phyloP scores from a whole-genome alignment of 129 eudicot genomes.

The Saposhnikovia divaricata region DNA sequence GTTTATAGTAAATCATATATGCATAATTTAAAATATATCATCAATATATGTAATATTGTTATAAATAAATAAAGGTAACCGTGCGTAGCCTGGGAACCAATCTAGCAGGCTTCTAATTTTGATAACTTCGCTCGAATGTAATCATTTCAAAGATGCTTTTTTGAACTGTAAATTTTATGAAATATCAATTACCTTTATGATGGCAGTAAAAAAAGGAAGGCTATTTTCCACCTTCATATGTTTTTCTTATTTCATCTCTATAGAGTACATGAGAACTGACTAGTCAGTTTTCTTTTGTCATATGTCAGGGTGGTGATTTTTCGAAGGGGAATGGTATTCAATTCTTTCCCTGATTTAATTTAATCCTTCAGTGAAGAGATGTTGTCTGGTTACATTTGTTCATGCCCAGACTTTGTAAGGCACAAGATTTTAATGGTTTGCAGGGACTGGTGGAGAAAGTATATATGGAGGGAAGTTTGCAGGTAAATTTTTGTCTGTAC shows the following conservation, averaged over 20 bases:
- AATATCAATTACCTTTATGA: background rate
- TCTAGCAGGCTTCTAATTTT: background rate
- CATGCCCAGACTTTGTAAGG: slow-evolving; percentile 54
- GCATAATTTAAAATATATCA: no score
- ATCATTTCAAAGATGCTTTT: background rate
- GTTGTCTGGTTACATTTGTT: slow-evolving; percentile 41
- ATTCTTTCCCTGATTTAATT: slow-evolving; percentile 27
- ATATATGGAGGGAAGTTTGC: slow-evolving; percentile 96
- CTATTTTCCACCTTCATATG: background rate
- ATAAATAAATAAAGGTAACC: background rate
- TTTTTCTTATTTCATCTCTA: background rate
- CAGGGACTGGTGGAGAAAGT: slow-evolving; percentile 99
- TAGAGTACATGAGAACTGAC: background rate
- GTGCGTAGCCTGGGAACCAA: background rate
- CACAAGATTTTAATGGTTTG: slow-evolving; percentile 71
- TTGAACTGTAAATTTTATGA: background rate
- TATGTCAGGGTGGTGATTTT: slow-evolving; percentile 91
- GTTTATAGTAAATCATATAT: no score
- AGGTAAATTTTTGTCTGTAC: slow-evolving; percentile 35
- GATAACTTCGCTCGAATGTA: background rate
- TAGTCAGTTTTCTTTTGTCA: slow-evolving; percentile 16
- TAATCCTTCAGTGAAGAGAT: slow-evolving; percentile 33
- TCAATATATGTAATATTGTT: no score
- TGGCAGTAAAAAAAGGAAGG: background rate
- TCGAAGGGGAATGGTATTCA: slow-evolving; percentile 89